Conservation (phyloP, 2,329 filamentous ascomycete species). For the Clonostachys rhizophaga region DNA sequence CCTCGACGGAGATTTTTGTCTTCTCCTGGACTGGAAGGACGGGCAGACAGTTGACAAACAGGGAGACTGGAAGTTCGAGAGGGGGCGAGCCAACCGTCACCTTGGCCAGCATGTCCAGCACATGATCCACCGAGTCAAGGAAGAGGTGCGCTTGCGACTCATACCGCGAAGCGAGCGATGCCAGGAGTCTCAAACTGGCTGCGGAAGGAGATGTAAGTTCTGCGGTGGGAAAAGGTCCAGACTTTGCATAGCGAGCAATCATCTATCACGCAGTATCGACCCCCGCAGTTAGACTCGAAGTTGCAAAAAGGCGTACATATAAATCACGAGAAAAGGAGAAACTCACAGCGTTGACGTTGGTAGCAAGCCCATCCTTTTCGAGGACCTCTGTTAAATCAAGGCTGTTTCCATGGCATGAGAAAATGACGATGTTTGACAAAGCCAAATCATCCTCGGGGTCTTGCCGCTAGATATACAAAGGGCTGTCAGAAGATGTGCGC, state of each 20-base stretch:
- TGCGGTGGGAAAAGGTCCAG: conserved; percentile 5
- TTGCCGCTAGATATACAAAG: not conserved
- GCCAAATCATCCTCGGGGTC: conserved; percentile 4
- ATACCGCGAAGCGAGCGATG: conserved; percentile 10
- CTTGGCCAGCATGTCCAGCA: conserved; percentile 9
- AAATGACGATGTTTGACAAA: conserved; percentile 4
- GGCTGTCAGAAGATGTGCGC: not conserved
- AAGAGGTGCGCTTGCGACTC: conserved; percentile 9
- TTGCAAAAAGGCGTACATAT: too few species aligned
- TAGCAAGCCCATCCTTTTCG: conserved; percentile 10
- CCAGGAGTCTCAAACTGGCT: conserved; percentile 11
- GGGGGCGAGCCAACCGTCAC: conserved; percentile 7
- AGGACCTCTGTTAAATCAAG: conserved; percentile 4
- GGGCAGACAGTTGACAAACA: conserved; percentile 10
- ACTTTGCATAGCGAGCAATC: conserved; percentile 7
- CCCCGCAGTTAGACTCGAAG: not conserved
- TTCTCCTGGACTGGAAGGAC: conserved; percentile 8
- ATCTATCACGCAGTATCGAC: conserved; percentile 2
- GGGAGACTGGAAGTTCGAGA: conserved; percentile 9
- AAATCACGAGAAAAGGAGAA: too few species aligned
- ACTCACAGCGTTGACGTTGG: conserved; percentile 6
- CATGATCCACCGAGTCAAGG: conserved; percentile 5
- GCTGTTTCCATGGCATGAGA: conserved; percentile 2
- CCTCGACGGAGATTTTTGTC: conserved; percentile 1
- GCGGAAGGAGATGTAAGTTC: conserved; percentile 10